phyloP scores from a whole-genome alignment of 345 rosid genomes.

The Eucalyptus leucophloia region DNA sequence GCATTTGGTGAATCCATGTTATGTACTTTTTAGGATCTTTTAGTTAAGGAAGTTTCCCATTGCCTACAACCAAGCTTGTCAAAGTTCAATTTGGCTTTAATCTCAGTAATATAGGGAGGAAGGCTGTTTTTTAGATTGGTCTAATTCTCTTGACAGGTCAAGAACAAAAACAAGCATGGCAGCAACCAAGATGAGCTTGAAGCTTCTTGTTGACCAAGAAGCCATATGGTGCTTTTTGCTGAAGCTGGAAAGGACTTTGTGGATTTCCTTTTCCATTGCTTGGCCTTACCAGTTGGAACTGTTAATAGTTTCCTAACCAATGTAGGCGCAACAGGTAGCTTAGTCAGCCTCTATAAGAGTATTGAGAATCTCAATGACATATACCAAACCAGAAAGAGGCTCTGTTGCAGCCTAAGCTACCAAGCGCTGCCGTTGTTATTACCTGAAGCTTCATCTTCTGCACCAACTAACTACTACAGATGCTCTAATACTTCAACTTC shows the following conservation, averaged over 20 bases:
- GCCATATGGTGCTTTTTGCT: neutral
- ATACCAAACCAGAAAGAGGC: neutral
- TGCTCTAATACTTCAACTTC: neutral
- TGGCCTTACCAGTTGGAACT: neutral
- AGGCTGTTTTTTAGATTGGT: neutral
- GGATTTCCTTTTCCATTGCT: neutral
- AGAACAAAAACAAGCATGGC: neutral
- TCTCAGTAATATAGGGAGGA: neutral
- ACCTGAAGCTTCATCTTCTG: neutral
- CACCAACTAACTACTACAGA: neutral
- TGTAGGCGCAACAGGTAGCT: neutral
- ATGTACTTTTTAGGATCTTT: neutral
- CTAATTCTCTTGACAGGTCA: neutral
- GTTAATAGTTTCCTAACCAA: neutral
- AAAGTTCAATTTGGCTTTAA: neutral
- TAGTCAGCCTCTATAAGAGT: neutral
- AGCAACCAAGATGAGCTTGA: neutral
- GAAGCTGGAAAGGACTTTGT: conserved; percentile 3
- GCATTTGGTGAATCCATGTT: neutral
- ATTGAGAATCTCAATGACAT: neutral
- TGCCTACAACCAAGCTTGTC: neutral
- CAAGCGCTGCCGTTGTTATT: neutral
- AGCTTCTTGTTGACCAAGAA: neutral
- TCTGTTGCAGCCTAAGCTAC: neutral
- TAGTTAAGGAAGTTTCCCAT: neutral